Conservation (phyloP, 106 monocot species). For the Dactylorhiza incarnata region DNA sequence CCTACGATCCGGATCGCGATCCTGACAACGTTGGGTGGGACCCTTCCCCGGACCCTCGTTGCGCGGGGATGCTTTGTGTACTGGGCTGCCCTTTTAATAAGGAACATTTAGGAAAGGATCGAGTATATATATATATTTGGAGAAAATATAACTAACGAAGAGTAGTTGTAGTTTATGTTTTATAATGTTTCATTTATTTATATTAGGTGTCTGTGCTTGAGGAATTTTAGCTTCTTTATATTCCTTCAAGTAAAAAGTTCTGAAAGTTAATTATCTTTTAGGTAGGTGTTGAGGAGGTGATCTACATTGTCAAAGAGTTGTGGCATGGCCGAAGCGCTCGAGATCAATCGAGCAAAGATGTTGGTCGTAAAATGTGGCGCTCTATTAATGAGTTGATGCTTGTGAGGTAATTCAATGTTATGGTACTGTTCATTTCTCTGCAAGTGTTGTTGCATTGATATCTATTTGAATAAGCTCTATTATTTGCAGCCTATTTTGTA, state of each 20-base stretch:
- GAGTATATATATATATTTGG: too few species aligned
- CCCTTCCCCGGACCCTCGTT: too few species aligned
- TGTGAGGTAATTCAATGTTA: conserved; percentile 48
- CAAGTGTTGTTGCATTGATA: neutral
- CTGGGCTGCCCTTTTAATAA: too few species aligned
- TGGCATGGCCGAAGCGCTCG: conserved; percentile 96
- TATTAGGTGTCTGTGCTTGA: neutral
- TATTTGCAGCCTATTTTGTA: neutral
- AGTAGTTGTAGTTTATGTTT: neutral
- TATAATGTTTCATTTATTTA: neutral
- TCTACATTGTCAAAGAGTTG: conserved; percentile 90
- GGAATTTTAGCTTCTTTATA: neutral
- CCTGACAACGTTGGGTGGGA: too few species aligned
- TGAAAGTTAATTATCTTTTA: conserved; percentile 12
- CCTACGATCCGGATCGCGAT: too few species aligned
- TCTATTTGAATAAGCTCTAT: neutral
- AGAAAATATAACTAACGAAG: neutral
- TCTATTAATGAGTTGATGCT: conserved; percentile 91
- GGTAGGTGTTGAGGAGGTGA: conserved; percentile 90
- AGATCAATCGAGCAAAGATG: conserved; percentile 58
- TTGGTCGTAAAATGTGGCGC: conserved; percentile 94
- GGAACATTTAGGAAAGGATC: too few species aligned
- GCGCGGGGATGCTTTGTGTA: too few species aligned
- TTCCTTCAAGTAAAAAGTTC: neutral
- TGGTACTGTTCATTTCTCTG: neutral